These are phyloP conservation scores for Kingdonia uniflora DNA, from an alignment of 164 flowering plant genomes.

Conservation along the genomic window DNA sequence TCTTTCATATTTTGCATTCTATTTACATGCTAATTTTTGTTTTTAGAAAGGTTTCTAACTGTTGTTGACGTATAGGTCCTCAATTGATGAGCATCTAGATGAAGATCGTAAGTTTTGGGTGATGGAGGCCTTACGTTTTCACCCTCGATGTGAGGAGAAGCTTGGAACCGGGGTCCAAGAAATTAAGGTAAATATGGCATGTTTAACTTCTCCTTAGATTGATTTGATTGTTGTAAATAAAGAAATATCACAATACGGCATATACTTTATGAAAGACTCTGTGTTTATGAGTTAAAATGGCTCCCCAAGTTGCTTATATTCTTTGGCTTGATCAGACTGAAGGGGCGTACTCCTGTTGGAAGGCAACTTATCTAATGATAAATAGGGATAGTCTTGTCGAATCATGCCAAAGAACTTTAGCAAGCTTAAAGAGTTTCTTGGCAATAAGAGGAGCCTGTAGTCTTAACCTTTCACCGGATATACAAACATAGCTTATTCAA, in stretches of 20 bases:
- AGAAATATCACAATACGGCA: too few relatives aligned
- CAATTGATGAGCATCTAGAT: slow-evolving; percentile 27
- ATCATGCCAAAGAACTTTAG: too few relatives aligned
- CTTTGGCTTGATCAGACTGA: too few relatives aligned
- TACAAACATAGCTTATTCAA: neutral
- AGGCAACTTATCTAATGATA: too few relatives aligned
- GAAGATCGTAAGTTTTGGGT: slow-evolving; percentile 40
- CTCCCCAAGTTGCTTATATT: too few relatives aligned
- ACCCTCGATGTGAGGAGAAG: slow-evolving; percentile 56
- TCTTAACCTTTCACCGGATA: neutral
- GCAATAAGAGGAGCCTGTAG: neutral
- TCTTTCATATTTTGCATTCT: neutral
- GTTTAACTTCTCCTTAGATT: neutral
- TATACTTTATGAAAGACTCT: too few relatives aligned
- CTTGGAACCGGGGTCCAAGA: slow-evolving; percentile 51
- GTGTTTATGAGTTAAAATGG: too few relatives aligned
- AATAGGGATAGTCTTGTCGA: too few relatives aligned
- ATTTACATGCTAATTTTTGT: neutral
- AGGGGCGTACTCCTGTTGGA: too few relatives aligned
- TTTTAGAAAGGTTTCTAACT: neutral
- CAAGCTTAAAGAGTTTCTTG: neutral
- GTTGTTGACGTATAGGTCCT: slow-evolving; percentile 35
- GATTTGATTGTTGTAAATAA: neutral
- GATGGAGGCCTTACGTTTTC: slow-evolving; percentile 51
- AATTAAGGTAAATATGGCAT: slow-evolving; percentile 47